phyloP scores from a whole-genome alignment of 1,139 yeast species.

The Candida neerlandica region DNA sequence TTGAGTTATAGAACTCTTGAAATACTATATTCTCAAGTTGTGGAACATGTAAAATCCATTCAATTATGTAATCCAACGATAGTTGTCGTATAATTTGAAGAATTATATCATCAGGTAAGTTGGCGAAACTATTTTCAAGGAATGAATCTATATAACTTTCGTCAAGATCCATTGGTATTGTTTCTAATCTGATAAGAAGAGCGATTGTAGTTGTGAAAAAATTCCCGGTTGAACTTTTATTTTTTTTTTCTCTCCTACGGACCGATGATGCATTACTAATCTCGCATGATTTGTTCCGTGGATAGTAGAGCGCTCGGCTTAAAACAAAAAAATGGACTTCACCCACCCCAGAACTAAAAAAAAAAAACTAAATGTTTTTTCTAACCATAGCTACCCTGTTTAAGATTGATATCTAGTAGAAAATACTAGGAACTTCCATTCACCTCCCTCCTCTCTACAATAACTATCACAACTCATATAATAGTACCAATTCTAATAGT shows the following conservation, averaged over 20 bases:
- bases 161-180: not conserved
- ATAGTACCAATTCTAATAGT: too few species aligned
- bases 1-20: conserved; percentile 25
- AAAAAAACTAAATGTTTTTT: too few species aligned
- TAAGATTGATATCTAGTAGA: too few species aligned
- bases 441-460: too few species aligned
- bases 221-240: not conserved
- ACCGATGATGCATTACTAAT: not conserved
- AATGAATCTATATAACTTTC: conserved; percentile 13
- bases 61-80: conserved; percentile 30
- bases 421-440: too few species aligned
- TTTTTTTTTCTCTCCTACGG: not conserved
- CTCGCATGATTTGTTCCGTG: not conserved
- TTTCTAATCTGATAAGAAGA: not conserved
- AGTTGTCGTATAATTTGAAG: conserved; percentile 25
- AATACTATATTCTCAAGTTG: conserved; percentile 25
- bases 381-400: too few species aligned
- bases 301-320: too few species aligned
- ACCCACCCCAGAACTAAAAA: too few species aligned
- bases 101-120: conserved; percentile 33
- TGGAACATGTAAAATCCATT: conserved; percentile 26
- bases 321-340: too few species aligned
- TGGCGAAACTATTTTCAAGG: conserved; percentile 19
- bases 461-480: too few species aligned
- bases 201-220: too few species aligned